A percentile compares a stretch with the other conserved stretches of the same genome.
Evolutionary conservation across 2,329 filamentous ascomycete species (phyloP).

Genomic region (Xylaria sp.): DNA sequence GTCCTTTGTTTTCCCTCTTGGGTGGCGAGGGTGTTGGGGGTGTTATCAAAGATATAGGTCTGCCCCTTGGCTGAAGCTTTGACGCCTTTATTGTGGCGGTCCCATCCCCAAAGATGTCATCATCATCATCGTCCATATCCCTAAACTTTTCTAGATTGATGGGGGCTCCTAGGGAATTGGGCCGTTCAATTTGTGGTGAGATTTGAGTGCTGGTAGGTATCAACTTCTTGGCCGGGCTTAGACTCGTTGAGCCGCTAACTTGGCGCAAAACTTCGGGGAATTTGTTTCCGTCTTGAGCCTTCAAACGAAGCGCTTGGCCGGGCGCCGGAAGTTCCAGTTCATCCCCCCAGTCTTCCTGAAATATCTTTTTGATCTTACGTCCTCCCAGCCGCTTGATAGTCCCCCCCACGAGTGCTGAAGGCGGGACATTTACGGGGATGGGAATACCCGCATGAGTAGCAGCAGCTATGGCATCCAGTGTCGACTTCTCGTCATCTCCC

Average conservation of each 20-base stretch:
- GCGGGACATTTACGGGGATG: constrained; percentile 82
- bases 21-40: constrained; percentile 62
- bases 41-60: constrained; percentile 53
- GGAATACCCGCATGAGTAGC: constrained; percentile 91
- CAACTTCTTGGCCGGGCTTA: constrained; percentile 56
- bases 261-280: constrained; percentile 74
- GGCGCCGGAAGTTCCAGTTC: constrained; percentile 72
- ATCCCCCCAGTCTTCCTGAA: constrained; percentile 82
- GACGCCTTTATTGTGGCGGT: constrained; percentile 71
- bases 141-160: constrained; percentile 68
- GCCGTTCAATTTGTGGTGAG: constrained; percentile 41
- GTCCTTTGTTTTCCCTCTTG: constrained; percentile 55
- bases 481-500: constrained; percentile 83
- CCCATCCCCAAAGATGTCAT: constrained; percentile 68
- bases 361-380: constrained; percentile 72
- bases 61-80: constrained; percentile 47
- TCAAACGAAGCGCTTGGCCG: constrained; percentile 67
- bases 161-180: constrained; percentile 49
- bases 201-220: constrained; percentile 34
- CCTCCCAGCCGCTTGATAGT: constrained; percentile 89
- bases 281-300: constrained; percentile 61
- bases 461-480: constrained; percentile 82
- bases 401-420: constrained; percentile 87
- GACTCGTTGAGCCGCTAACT: constrained; percentile 62
- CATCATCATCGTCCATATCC: constrained; percentile 64